Base-by-base conservation (phyloP, 2,329 filamentous ascomycete genomes). In the Stagonosporopsis vannaccii region DNA sequence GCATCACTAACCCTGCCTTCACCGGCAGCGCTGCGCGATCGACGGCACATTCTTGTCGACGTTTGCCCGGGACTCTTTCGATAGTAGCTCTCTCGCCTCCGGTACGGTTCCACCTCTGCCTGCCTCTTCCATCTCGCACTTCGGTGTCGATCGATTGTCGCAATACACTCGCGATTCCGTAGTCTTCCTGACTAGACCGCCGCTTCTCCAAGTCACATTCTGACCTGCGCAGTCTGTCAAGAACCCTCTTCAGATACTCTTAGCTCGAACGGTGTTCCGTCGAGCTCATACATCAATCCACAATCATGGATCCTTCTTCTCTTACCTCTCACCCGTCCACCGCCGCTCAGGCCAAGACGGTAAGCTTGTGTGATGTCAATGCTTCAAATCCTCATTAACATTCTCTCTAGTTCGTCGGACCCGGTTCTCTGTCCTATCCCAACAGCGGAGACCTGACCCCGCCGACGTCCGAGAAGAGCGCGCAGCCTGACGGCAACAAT, bases 271-370 rank as follows among this genome's bases (percentile, higher is more conserved):
- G 64, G 60, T 53, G 59, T 59, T 60, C 75, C 60, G 61, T 68
- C 58, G 33, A 51, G 48, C 57, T 59, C 62, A 61, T 59, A 65
- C 67, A 65, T 67, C 63, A 62, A 65, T 67, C 64, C 60, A 68
- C 63, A 86, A 87, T 79, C 76, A 96, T 97, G 92, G 92, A 96
- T 77, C 66, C 66, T 45, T 66, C 65, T 56, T 86, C 87, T 71
- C 89, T 96, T 71, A 92, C 92, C 73, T 95, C 94, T 68, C 95
- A 98, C 75, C 95, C 95, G 44, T 85, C 90, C 65, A 98, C 88
- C 76, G 93, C 94, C 71, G 87, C 89, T 67, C 93, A 98, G 85
- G 95, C 95, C 64, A 95, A 95, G 84, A 92, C 91, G 75, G 69
- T 72, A 72, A 70, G 69, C 64, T 62, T 54, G 40, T 42, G 67